These are phyloP conservation scores for Fomitopsis palustris DNA, from an alignment of 1,284 basidiomycete genomes.

Conservation along the genomic window DNA sequence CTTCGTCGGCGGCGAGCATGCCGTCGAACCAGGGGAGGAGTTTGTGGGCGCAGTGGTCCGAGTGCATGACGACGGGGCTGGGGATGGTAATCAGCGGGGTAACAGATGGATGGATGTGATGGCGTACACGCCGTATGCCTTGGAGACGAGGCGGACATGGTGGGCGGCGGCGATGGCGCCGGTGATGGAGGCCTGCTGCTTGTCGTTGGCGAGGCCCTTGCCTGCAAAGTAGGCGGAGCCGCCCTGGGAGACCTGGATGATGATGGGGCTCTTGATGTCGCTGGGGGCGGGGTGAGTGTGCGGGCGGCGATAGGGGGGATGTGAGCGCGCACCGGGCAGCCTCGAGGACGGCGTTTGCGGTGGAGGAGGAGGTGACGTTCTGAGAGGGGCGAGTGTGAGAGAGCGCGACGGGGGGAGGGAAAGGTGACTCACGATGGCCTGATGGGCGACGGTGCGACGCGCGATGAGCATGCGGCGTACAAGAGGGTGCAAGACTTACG, in stretches of 20 bases:
- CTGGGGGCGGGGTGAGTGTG: conserved; percentile 26
- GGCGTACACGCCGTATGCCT: conserved; percentile 86
- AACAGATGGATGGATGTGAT: neutral
- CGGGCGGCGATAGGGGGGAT: neutral
- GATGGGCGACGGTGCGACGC: conserved; percentile 12
- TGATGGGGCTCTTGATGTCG: conserved; percentile 95
- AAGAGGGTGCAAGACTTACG: conserved; percentile 43
- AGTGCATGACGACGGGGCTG: conserved; percentile 96
- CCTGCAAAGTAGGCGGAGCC: conserved; percentile 97
- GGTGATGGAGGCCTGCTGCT: conserved; percentile 94
- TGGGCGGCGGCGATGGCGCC: conserved; percentile 93
- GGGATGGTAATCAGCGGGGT: neutral
- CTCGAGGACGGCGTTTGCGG: conserved; percentile 85
- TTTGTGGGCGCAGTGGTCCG: conserved; percentile 98
- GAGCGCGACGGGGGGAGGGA: conserved; percentile 5
- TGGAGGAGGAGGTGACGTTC: conserved; percentile 88
- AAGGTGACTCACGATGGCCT: conserved; percentile 69
- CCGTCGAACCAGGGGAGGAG: conserved; percentile 99
- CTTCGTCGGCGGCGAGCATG: conserved; percentile 97
- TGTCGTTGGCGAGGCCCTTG: conserved; percentile 93
- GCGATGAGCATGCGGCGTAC: neutral
- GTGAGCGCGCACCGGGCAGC: conserved; percentile 64
- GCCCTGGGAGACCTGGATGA: conserved; percentile 97
- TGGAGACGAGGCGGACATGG: conserved; percentile 89
- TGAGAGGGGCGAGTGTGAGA: conserved; percentile 25